Evolutionary conservation across 345 rosid species (phyloP), one percentile per base, ranked within the genome.

Genomic region (Salix arbutifolia): DNA sequence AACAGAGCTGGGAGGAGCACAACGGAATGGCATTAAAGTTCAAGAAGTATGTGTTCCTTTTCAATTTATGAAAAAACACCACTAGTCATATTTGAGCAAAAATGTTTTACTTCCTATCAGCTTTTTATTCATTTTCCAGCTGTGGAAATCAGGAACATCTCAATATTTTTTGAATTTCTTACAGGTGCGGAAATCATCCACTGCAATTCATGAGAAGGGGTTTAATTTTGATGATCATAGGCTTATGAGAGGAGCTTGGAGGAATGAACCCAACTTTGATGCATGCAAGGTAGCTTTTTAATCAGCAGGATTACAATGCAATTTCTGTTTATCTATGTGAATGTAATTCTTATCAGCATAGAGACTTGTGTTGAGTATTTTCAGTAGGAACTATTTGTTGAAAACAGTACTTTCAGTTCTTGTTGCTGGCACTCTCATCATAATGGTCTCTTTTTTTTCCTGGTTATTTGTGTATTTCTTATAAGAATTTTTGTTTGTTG

Each of bases 171-270:
- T 5, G 44, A 35, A 33, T 73, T 75, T 86, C 65, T 62, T 30
- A 44, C 80, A 96, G 99, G 86, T 80, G 60, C 76, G 73, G 44
- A 88, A 76, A 78, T 82, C 94, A 78, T 74, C 84, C 33, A 84
- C 82, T 73, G 86, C 88, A 28, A 76, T 84, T 44, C 87, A 74
- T 28, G 99, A 96, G 77, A 91, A 88, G 84, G 99, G 99, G 75
- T 96, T 96, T 83, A 94, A 96, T 86, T 96, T 96, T 89, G 94
- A 94, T 67, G 99, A 96, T 85, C 77, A 85, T 37, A 90, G 97
- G 90, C 85, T 96, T 62, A 88, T 96, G 93, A 88, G 91, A 48
- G 99, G 98, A 79, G 97, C 98, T 71, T 96, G 99, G 99, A 91
- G 98, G 86, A 91, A 96, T 84, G 97, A 94, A 73, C 91, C 96